Evolutionary conservation across 1,139 yeast species (phyloP), one percentile per base, ranked within the genome.

Genomic region (Fermentozyma sake): DNA sequence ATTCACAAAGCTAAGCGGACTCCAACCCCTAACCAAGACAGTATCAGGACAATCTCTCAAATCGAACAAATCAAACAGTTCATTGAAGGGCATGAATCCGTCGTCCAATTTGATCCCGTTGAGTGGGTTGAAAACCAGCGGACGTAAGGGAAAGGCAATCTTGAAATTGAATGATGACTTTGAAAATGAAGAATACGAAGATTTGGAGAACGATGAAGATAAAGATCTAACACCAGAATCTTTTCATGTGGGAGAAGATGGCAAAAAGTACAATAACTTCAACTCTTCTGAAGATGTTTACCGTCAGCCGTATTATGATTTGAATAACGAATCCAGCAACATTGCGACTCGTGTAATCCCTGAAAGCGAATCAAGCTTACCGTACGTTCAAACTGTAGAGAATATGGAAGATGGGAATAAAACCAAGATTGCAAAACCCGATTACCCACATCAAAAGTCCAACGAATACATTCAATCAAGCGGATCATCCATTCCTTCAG

Each of bases 11-110:
- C 38, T 64, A 11, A 35, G 59, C 1, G 59, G 57, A 1, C 38
- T 65, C 12, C 68, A 61, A 26, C 71, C 72, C 5, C 45, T 65
- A 30, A 64, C 71, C 5, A 60, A 61, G 30, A 55, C 71, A 11
- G 39, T 40, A 13, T 58, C 63, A 19, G 58, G 51, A 27, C 38
- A 38, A 12, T 40, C 46, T 20, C 32, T 47, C 14, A 40, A 39
- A 27, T 48, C 60, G 10, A 62, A 47, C 36, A 61, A 56, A 35
- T 61, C 70, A 6, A 46, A 47, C 13, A 43, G 55, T 1, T 61
- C 69, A 5, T 42, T 65, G 26, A 64, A 63, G 41, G 63, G 58
- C n/a, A 33, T 47, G 43, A 39, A 29, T 19, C 30, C 28, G 9
- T 40, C n/a, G 28, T 34, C 10, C 39, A 37, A 14, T 32, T 37